phyloP scores from a whole-genome alignment of 176 grass and related monocot genomes.

The Aegilops umbellulata region DNA sequence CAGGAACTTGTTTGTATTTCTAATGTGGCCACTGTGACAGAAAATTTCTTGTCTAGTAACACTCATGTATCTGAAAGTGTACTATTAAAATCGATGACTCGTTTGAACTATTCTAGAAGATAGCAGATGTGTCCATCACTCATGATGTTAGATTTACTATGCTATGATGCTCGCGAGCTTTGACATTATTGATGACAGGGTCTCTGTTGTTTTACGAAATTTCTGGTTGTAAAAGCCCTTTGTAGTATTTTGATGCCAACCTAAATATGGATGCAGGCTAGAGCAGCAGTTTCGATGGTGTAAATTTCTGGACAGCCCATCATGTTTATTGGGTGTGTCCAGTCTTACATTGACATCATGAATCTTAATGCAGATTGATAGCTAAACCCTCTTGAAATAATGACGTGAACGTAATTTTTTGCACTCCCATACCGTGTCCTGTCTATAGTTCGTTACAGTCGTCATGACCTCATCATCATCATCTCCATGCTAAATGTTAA shows the following conservation, averaged over 20 bases:
- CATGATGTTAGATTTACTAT: constrained; percentile 50
- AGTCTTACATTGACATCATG: constrained; percentile 57
- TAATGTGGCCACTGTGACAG: too few species aligned
- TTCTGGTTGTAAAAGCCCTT: not conserved
- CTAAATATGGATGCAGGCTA: constrained; percentile 30
- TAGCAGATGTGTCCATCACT: constrained; percentile 38
- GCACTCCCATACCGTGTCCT: not conserved
- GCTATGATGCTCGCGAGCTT: constrained; percentile 60
- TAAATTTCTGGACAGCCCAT: constrained; percentile 49
- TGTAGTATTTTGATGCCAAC: constrained; percentile 1
- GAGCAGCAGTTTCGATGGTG: constrained; percentile 44
- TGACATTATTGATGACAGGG: constrained; percentile 49
- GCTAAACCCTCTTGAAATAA: constrained; percentile 36
- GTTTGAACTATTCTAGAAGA: constrained; percentile 35
- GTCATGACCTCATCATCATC: constrained; percentile 31
- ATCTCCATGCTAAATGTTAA: not conserved
- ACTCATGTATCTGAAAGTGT: not conserved
- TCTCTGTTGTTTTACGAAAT: constrained; percentile 18
- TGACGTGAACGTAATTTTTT: not conserved
- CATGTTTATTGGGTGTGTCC: constrained; percentile 54
- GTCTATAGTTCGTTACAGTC: constrained; percentile 7
- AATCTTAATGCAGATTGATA: constrained; percentile 41
- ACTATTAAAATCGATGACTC: not conserved
- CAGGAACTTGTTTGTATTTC: not conserved
- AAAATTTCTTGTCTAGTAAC: not conserved